These are phyloP conservation scores for Colletotrichum sp. DNA, from an alignment of 2,329 filamentous ascomycete genomes.

Conservation along the genomic window DNA sequence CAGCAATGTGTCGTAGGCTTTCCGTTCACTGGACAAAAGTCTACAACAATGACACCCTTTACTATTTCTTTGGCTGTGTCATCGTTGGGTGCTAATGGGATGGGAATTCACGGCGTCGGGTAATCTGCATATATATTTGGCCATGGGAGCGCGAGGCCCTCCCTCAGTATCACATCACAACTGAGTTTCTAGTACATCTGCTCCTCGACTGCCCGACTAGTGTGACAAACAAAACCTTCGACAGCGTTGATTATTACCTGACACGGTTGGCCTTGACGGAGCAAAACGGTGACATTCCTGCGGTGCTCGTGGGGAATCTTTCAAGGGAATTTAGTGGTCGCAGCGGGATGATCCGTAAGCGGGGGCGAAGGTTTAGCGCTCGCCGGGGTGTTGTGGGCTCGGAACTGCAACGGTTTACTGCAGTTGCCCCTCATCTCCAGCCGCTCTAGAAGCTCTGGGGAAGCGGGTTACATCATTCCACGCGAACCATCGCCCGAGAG, in stretches of 20 bases:
- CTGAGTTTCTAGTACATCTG: neutral
- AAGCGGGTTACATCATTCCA: neutral
- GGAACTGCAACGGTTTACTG: neutral
- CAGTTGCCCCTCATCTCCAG: neutral
- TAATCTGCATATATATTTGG: conserved; percentile 11
- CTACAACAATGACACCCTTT: neutral
- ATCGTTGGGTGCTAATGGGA: neutral
- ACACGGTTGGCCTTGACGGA: neutral
- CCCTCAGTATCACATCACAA: conserved; percentile 11
- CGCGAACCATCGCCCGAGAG: neutral
- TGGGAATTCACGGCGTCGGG: conserved; percentile 9
- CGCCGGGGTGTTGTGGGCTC: neutral
- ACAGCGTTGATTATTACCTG: neutral
- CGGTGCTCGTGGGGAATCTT: neutral
- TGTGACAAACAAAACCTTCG: neutral
- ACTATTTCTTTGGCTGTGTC: neutral
- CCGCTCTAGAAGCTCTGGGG: neutral
- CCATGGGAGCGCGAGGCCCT: neutral
- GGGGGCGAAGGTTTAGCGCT: conserved; percentile 1
- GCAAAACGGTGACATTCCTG: neutral
- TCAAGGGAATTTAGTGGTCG: neutral
- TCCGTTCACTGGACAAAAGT: neutral
- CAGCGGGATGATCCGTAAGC: conserved; percentile 7
- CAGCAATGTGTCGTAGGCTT: neutral
- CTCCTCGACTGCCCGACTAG: neutral